Evolutionary conservation across 2,329 filamentous ascomycete genomes (phyloP).

Genomic region (Pochonia chlamydosporia): DNA sequence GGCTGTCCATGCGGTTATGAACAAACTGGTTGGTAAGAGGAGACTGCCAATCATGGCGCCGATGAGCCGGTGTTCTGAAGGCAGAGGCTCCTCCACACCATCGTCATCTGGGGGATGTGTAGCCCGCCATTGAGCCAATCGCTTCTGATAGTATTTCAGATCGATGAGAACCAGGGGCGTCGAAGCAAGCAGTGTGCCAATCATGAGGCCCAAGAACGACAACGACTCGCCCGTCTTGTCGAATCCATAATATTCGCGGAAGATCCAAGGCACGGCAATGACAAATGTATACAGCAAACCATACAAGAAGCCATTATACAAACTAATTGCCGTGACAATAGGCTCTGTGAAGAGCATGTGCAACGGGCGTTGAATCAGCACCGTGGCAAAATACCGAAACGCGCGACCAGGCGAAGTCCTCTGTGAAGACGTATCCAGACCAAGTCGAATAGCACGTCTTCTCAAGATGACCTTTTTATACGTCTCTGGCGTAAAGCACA

Average conservation of each 20-base stretch:
- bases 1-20: conserved; percentile 63
- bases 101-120: conserved; percentile 33
- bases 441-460: conserved; percentile 34
- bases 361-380: conserved; percentile 57
- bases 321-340: conserved; percentile 58
- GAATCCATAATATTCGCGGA: conserved; percentile 54
- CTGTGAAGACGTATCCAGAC: conserved; percentile 20
- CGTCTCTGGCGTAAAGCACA: conserved; percentile 55
- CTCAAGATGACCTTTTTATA: conserved; percentile 54
- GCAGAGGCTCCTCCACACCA: conserved; percentile 36
- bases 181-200: conserved; percentile 55
- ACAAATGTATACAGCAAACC: conserved; percentile 56
- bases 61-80: conserved; percentile 61
- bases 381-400: conserved; percentile 27
- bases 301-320: conserved; percentile 62
- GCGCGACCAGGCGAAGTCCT: conserved; percentile 17
- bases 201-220: conserved; percentile 62
- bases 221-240: conserved; percentile 53
- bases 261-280: conserved; percentile 60
- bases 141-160: conserved; percentile 48
- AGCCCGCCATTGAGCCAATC: conserved; percentile 41
- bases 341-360: conserved; percentile 64
- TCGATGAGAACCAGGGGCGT: conserved; percentile 38
- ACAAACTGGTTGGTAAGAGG: conserved; percentile 56
- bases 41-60: conserved; percentile 55